Conservation (phyloP, 495 filamentous ascomycete genomes). For the Xylaria longipes region DNA sequence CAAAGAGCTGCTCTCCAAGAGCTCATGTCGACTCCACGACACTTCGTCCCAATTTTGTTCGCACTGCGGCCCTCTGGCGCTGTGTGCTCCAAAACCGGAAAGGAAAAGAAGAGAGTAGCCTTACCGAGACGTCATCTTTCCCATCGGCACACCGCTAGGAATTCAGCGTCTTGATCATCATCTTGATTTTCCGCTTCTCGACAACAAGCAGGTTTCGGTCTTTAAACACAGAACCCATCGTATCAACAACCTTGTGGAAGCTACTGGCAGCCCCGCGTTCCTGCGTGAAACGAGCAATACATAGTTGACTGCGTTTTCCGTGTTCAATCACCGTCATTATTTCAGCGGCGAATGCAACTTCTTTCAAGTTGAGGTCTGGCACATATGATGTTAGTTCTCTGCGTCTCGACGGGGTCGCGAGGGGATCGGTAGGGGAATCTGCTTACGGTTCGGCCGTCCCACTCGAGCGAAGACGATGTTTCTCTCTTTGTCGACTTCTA, state of each 20-base stretch:
- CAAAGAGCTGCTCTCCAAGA: neutral
- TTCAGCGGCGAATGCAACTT: slow-evolving; percentile 80
- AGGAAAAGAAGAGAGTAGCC: neutral
- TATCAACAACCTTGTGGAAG: slow-evolving; percentile 82
- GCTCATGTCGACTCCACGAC: neutral
- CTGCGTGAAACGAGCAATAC: slow-evolving; percentile 84
- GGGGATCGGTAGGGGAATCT: slow-evolving; percentile 18
- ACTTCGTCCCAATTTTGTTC: neutral
- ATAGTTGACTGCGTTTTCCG: slow-evolving; percentile 68
- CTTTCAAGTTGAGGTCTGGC: slow-evolving; percentile 74
- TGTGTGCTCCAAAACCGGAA: neutral
- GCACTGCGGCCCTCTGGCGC: neutral
- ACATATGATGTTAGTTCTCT: slow-evolving; percentile 32
- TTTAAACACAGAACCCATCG: slow-evolving; percentile 66
- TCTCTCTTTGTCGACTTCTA: slow-evolving; percentile 74
- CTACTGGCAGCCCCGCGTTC: slow-evolving; percentile 85
- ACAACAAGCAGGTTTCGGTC: slow-evolving; percentile 68
- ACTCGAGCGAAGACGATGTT: slow-evolving; percentile 79
- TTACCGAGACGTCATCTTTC: neutral
- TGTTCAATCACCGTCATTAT: slow-evolving; percentile 86
- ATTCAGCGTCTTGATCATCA: slow-evolving; percentile 69
- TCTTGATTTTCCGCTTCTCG: slow-evolving; percentile 68
- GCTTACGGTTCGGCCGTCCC: slow-evolving; percentile 77
- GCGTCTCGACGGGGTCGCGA: neutral
- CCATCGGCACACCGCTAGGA: slow-evolving; percentile 26